phyloP scores from a whole-genome alignment of 345 rosid species.

The Angophora floribunda region DNA sequence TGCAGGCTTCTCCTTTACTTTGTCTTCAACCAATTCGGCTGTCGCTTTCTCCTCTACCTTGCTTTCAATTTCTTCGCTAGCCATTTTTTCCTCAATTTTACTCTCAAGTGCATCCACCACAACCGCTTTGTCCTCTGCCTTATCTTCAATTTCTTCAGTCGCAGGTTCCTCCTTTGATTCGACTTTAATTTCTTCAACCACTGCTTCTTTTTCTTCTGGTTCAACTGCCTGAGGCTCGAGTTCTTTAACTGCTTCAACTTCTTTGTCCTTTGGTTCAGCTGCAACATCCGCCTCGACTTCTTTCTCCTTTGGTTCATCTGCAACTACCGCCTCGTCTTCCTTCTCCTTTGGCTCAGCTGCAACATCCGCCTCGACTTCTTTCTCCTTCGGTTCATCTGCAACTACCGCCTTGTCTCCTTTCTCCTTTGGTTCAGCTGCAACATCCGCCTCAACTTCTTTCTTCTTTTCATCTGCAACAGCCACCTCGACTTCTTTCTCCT shows the following conservation, averaged over 20 bases:
- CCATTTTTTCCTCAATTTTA: neutral
- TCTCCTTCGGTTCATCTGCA: neutral
- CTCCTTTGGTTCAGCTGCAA: neutral
- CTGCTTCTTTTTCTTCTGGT: neutral
- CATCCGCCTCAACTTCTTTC: fast-evolving
- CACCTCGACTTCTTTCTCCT: neutral
- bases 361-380: neutral
- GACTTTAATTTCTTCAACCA: neutral
- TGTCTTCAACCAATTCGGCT: neutral
- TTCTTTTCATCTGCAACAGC: neutral
- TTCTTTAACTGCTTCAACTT: neutral
- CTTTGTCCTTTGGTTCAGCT: neutral
- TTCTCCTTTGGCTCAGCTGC: neutral
- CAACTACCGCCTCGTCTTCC: neutral
- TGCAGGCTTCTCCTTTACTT: neutral
- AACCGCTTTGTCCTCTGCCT: neutral
- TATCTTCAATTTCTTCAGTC: neutral
- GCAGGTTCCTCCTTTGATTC: neutral
- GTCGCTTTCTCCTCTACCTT: neutral
- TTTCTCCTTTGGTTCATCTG: neutral
- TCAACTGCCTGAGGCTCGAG: neutral
- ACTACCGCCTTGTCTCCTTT: neutral
- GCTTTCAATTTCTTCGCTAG: neutral
- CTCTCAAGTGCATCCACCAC: neutral
- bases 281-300: neutral